Evolutionary conservation across 306 rosid genomes (phyloP).

Genomic region (Macrotyloma uniflorum): DNA sequence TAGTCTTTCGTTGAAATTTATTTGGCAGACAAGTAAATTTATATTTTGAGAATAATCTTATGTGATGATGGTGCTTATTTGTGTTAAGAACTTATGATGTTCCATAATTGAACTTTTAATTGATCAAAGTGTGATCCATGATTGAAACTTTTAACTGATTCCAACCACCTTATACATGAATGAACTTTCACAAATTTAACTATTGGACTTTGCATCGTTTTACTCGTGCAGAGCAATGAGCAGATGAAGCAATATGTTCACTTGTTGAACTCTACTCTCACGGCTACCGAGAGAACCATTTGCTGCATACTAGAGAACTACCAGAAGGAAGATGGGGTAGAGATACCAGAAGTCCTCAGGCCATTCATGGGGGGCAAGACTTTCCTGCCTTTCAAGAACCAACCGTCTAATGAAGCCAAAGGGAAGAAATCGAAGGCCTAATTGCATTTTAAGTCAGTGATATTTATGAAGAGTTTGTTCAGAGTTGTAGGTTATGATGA

Average conservation of each 20-base stretch:
- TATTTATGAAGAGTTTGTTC: conserved; percentile 41
- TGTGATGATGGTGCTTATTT: conserved; percentile 1
- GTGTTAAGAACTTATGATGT: not conserved
- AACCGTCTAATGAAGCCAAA: conserved; percentile 68
- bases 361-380: conserved; percentile 80
- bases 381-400: conserved; percentile 81
- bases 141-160: too few relatives aligned
- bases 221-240: conserved; percentile 70
- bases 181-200: conserved; percentile 23
- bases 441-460: conserved; percentile 50
- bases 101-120: conserved; percentile 1
- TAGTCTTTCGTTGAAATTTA: not conserved
- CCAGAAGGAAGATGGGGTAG: conserved; percentile 91
- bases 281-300: conserved; percentile 94
- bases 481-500: conserved; percentile 32
- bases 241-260: conserved; percentile 84
- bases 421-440: conserved; percentile 98
- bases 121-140: not conserved
- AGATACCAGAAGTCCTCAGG: conserved; percentile 73
- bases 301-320: conserved; percentile 95
- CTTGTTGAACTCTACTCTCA: conserved; percentile 90
- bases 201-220: conserved; percentile 20
- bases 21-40: conserved; percentile 9
- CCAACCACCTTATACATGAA: not conserved
- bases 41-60: conserved; percentile 15